Base-by-base conservation (phyloP, 345 rosid species). In the Arabidopsis arenosa region DNA sequence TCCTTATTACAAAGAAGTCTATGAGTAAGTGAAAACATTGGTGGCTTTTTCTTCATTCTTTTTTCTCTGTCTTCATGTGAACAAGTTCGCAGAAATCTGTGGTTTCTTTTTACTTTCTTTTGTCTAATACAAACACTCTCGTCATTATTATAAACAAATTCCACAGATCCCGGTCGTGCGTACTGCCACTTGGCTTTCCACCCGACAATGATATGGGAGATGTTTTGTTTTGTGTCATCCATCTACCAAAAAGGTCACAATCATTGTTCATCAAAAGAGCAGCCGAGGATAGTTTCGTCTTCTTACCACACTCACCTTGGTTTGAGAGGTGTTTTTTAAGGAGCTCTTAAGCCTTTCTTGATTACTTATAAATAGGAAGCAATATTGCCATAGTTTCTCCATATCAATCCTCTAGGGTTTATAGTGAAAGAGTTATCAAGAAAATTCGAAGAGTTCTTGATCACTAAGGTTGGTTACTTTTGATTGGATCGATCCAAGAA, bases 131-230 rank as follows among this genome's bases (percentile, higher is more conserved):
- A 66, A 68, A 52, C 68, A 23, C n/a, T 5, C 56, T 17, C 63
- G 13, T 32, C 10, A 59, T 21, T 40, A 21, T 12, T 44, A 26
- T 13, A 17, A 40, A 4, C 2, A 18, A 1, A 51, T 0, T 52
- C 51, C 60, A 59, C 18, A 54, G 9, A 69, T 65, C 60, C 54
- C 14, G 37, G 53, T 56, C 66, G 28, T 62, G 75, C 76, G 73
- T 77, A 75, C n/a, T 18, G 85, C 84, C 87, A 84, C 86, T 80
- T 84, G 77, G 70, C 33, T 4, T 2, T 0, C 43, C 18, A 23
- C 72, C 72, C 23, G 76, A 63, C 83, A 72, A 66, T 45, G 72
- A 56, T 63, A 72, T 83, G 86, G 86, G 82, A 79, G 66, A 85
- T 81, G 83, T 72, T 73, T 39, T 75, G 73, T 69, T 70, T 71